Evolutionary conservation across 768 basidiomycete species (phyloP).

Genomic region (Mrakia blollopis): DNA sequence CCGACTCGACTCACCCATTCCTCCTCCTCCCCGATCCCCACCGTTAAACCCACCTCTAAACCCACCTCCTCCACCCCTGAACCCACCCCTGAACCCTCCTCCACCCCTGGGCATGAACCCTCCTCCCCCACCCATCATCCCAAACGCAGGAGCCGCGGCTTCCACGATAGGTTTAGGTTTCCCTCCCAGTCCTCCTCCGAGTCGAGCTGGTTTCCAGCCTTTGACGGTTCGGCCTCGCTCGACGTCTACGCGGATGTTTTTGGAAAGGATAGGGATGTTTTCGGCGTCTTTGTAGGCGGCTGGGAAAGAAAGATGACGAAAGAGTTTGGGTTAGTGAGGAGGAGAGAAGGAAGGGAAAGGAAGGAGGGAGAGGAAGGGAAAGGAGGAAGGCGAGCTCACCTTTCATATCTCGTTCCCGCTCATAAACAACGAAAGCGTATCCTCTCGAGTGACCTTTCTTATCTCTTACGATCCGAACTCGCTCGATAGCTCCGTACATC

Average conservation of each 20-base stretch:
- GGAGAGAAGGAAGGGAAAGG: background rate
- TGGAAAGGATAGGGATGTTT: conserved; percentile 90
- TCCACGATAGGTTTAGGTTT: conserved; percentile 60
- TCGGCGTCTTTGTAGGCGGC: conserved; percentile 97
- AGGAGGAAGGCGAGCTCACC: conserved; percentile 52
- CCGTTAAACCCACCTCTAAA: conserved; percentile 35
- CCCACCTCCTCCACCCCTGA: conserved; percentile 42
- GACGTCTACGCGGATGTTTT: conserved; percentile 93
- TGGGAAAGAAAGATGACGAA: conserved; percentile 25
- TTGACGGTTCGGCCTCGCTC: conserved; percentile 96
- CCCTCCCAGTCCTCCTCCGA: conserved; percentile 99
- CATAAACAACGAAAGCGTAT: conserved; percentile 96
- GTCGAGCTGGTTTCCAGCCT: conserved; percentile 93
- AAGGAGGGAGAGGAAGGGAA: background rate
- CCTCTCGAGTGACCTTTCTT: conserved; percentile 80
- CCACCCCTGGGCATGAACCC: conserved; percentile 32
- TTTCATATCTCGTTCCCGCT: conserved; percentile 99
- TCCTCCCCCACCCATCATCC: conserved; percentile 12
- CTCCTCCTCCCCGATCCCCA: conserved; percentile 6
- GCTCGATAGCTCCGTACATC: conserved; percentile 88
- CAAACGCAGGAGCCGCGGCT: conserved; percentile 41
- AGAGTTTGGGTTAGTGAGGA: background rate
- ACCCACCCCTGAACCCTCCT: conserved; percentile 31
- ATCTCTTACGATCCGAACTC: conserved; percentile 87
- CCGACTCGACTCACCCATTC: conserved; percentile 19